These are phyloP conservation scores for Bretziella fagacearum DNA, from an alignment of 2,329 filamentous ascomycete species.

Conservation along the genomic window DNA sequence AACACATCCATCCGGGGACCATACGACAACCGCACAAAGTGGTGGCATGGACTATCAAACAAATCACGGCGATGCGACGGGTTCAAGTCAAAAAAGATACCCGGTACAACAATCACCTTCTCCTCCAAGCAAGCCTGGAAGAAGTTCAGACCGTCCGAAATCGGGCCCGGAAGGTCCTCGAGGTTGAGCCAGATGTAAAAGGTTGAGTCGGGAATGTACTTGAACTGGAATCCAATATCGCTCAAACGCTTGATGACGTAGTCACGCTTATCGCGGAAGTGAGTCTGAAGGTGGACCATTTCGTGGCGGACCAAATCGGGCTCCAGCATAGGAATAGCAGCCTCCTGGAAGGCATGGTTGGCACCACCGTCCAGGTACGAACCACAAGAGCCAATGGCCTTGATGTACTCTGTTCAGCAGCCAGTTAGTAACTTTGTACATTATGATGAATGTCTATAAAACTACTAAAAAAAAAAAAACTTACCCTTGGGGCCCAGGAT, in stretches of 20 bases:
- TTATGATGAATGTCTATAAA: neutral
- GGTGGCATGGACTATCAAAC: slow-evolving; percentile 88
- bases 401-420: slow-evolving; percentile 58
- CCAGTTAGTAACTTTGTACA: slow-evolving; percentile 12
- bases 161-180: slow-evolving; percentile 55
- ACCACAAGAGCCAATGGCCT: slow-evolving; percentile 80
- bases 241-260: slow-evolving; percentile 66
- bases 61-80: slow-evolving; percentile 75
- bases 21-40: slow-evolving; percentile 74
- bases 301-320: slow-evolving; percentile 62
- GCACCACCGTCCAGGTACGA: slow-evolving; percentile 90
- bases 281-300: slow-evolving; percentile 75
- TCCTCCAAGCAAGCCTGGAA: slow-evolving; percentile 86
- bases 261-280: slow-evolving; percentile 87
- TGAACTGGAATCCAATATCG: slow-evolving; percentile 75
- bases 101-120: slow-evolving; percentile 91
- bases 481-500: slow-evolving; percentile 69
- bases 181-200: slow-evolving; percentile 62
- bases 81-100: slow-evolving; percentile 96
- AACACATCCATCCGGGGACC: slow-evolving; percentile 67
- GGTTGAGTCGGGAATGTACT: slow-evolving; percentile 72
- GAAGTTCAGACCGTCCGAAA: slow-evolving; percentile 89
- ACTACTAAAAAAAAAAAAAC: slow-evolving; percentile 9
- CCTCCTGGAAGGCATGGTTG: slow-evolving; percentile 91
- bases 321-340: slow-evolving; percentile 83